phyloP scores from a whole-genome alignment of 2,329 filamentous ascomycete species.

The Setomelanomma holmii region DNA sequence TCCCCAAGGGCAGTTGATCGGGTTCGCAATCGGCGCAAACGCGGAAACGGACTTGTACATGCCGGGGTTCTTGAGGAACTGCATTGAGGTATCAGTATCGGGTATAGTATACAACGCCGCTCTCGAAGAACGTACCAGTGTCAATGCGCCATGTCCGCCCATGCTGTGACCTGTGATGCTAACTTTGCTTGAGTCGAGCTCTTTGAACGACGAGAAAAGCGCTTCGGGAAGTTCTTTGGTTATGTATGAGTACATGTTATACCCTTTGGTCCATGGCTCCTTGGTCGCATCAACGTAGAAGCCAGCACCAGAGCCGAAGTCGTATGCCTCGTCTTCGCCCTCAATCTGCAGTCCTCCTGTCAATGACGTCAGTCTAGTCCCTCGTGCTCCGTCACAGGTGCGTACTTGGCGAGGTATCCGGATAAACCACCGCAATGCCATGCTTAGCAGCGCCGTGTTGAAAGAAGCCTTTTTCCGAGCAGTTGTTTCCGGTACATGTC shows the following conservation, averaged over 20 bases:
- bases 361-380: conserved; percentile 19
- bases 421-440: conserved; percentile 91
- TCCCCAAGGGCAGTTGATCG: conserved; percentile 86
- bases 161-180: conserved; percentile 95
- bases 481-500: conserved; percentile 89
- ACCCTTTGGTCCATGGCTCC: conserved; percentile 76
- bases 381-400: conserved; percentile 14
- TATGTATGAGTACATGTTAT: conserved; percentile 96
- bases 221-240: conserved; percentile 82
- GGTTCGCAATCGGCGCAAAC: conserved; percentile 90
- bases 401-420: conserved; percentile 89
- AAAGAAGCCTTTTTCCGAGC: conserved; percentile 84
- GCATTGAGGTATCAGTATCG: conserved; percentile 8
- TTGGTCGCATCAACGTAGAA: conserved; percentile 92
- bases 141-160: conserved; percentile 95
- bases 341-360: conserved; percentile 76
- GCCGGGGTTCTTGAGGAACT: conserved; percentile 89
- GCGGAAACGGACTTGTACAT: conserved; percentile 89
- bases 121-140: conserved; percentile 60
- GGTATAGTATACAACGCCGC: neutral
- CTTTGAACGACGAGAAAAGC: conserved; percentile 74
- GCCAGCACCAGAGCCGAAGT: conserved; percentile 90
- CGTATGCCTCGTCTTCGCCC: conserved; percentile 86
- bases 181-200: conserved; percentile 74
- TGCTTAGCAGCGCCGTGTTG: conserved; percentile 79